These are phyloP conservation scores for Lagenaria siceraria DNA, from an alignment of 306 rosid genomes.

Conservation along the genomic window DNA sequence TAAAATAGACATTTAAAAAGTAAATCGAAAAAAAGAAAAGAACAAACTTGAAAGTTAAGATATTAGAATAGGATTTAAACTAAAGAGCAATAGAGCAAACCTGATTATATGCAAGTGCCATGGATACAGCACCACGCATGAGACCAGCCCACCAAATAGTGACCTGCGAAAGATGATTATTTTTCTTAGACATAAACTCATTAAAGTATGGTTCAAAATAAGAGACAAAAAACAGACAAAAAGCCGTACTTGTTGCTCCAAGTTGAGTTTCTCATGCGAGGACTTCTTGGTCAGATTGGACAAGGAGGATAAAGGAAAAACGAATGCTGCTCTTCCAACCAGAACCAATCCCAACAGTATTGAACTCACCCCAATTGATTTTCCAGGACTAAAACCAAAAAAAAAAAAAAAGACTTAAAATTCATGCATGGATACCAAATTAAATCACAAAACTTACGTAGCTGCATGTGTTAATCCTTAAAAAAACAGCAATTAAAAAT, in stretches of 20 bases:
- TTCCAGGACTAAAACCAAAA: constrained; percentile 49
- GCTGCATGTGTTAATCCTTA: too few species aligned
- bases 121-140: constrained; percentile 97
- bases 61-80: too few species aligned
- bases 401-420: not conserved
- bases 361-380: constrained; percentile 77
- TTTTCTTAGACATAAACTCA: not conserved
- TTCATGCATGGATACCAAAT: not conserved
- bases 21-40: not conserved
- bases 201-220: not conserved
- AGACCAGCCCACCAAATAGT: constrained; percentile 99
- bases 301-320: constrained; percentile 75
- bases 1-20: not conserved
- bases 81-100: constrained; percentile 13
- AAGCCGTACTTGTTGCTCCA: constrained; percentile 70
- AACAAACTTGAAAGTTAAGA: not conserved
- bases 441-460: too few species aligned
- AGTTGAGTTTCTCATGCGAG: constrained; percentile 39
- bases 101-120: constrained; percentile 95
- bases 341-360: constrained; percentile 64
- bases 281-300: constrained; percentile 75
- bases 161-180: constrained; percentile 33
- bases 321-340: constrained; percentile 94
- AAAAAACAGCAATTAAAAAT: too few species aligned
- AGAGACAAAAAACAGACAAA: not conserved